phyloP scores from a whole-genome alignment of 345 rosid genomes.

The Trapa bicornis region DNA sequence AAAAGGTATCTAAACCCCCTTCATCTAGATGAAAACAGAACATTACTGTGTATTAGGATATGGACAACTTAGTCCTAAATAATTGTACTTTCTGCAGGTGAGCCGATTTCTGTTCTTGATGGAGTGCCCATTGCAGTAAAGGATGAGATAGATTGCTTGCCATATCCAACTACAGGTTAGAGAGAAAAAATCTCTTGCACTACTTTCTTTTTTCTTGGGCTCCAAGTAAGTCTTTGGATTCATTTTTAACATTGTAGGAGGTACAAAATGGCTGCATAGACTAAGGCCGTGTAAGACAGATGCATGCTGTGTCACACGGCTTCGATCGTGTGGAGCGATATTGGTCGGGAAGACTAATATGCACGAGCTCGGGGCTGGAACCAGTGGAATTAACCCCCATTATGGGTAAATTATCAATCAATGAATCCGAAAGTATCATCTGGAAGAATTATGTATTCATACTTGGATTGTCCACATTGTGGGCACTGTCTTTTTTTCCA shows the following conservation, averaged over 20 bases:
- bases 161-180: slow-evolving; percentile 66
- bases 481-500: slow-evolving; percentile 6
- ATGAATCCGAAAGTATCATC: background rate
- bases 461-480: background rate
- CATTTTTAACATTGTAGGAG: slow-evolving; percentile 22
- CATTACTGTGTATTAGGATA: background rate
- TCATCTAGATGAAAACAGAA: too few species aligned
- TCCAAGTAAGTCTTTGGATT: background rate
- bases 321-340: slow-evolving; percentile 52
- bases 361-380: slow-evolving; percentile 83
- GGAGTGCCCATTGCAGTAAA: slow-evolving; percentile 65
- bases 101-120: slow-evolving; percentile 49
- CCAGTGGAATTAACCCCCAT: slow-evolving; percentile 71
- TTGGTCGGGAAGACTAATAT: slow-evolving; percentile 65
- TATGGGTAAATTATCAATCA: slow-evolving; percentile 29
- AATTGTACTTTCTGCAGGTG: slow-evolving; percentile 22
- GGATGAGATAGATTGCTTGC: slow-evolving; percentile 69
- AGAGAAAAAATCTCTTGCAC: background rate
- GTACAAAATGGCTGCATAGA: slow-evolving; percentile 66
- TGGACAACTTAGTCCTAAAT: background rate
- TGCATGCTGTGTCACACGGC: slow-evolving; percentile 46
- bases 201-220: background rate
- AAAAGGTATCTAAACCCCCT: slow-evolving; percentile 23
- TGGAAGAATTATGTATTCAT: background rate
- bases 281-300: slow-evolving; percentile 38